Evolutionary conservation across 495 filamentous ascomycete genomes (phyloP).

Genomic region (Glonium stellatum): DNA sequence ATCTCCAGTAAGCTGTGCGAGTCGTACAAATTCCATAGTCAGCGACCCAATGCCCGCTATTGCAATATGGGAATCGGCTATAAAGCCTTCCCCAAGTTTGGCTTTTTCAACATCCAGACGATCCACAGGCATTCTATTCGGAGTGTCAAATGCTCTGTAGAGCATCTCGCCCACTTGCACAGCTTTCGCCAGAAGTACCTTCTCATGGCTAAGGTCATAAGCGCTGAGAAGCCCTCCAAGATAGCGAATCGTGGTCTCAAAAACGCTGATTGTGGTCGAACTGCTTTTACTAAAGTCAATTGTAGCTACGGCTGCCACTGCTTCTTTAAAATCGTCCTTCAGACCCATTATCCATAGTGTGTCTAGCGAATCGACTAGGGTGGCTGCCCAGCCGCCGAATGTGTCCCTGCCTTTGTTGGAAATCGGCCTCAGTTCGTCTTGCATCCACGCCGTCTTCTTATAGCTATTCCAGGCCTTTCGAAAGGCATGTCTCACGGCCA

Average conservation of each 20-base stretch:
- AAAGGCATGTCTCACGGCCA: conserved; percentile 63
- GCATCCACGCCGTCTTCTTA: conserved; percentile 65
- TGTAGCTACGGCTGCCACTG: conserved; percentile 28
- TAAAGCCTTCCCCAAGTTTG: conserved; percentile 31
- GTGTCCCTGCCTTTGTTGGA: conserved; percentile 43
- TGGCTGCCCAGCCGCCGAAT: conserved; percentile 38
- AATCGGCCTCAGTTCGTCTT: conserved; percentile 69
- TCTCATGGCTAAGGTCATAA: conserved; percentile 43
- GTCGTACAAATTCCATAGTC: conserved; percentile 38
- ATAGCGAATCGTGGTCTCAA: conserved; percentile 45
- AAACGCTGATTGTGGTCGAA: conserved; percentile 39
- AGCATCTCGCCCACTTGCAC: conserved; percentile 40
- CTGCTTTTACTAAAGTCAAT: conserved; percentile 36
- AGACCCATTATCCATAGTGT: conserved; percentile 39
- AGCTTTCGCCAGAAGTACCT: conserved; percentile 37
- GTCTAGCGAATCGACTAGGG: conserved; percentile 36
- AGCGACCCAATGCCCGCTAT: conserved; percentile 37
- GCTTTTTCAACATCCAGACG: conserved; percentile 22
- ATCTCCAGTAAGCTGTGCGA: conserved; percentile 35
- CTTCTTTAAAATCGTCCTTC: conserved; percentile 34
- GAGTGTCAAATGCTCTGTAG: conserved; percentile 40
- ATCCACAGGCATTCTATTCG: conserved; percentile 33
- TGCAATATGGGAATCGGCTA: conserved; percentile 30
- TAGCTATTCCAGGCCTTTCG: conserved; percentile 69
- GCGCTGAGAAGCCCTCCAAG: conserved; percentile 45